Conservation (phyloP, 2,329 filamentous ascomycete species). For the Zarea fungicola region DNA sequence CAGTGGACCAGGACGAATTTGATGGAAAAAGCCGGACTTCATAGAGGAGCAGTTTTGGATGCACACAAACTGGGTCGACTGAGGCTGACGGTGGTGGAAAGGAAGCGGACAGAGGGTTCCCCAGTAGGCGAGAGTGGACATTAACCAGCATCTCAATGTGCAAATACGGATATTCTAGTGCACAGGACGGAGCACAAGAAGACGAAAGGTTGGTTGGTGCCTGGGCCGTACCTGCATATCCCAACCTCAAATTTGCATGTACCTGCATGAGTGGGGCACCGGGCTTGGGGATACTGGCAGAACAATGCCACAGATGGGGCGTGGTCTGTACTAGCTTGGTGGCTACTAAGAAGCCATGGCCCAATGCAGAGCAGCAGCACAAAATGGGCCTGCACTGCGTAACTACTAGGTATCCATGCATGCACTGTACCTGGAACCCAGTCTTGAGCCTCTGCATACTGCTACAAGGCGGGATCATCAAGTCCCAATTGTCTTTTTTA, state of each 20-base stretch:
- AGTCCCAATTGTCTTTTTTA: too few species aligned
- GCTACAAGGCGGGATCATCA: too few species aligned
- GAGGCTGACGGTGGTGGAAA: conserved; percentile 3
- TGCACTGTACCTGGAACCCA: too few species aligned
- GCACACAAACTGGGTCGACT: conserved; percentile 3
- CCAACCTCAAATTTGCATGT: not conserved
- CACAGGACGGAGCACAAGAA: too few species aligned
- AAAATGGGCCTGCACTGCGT: not conserved
- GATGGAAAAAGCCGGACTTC: not conserved
- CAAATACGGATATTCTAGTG: too few species aligned
- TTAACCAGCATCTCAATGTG: too few species aligned
- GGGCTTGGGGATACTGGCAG: not conserved
- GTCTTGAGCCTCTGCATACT: too few species aligned
- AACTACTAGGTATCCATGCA: not conserved
- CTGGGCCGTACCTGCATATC: conserved; percentile 9
- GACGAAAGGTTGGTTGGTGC: too few species aligned
- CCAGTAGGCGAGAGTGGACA: not conserved
- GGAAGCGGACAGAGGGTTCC: not conserved
- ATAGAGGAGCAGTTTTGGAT: not conserved
- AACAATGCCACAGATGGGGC: not conserved
- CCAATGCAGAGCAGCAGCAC: not conserved
- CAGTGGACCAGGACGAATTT: not conserved
- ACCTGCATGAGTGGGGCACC: conserved; percentile 9
- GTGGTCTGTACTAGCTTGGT: not conserved
- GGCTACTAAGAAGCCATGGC: not conserved